A percentile compares a stretch with the other conserved stretches of the same genome.
phyloP scores from a whole-genome alignment of 257 asterid genomes.

The Leonotis leonurus region DNA sequence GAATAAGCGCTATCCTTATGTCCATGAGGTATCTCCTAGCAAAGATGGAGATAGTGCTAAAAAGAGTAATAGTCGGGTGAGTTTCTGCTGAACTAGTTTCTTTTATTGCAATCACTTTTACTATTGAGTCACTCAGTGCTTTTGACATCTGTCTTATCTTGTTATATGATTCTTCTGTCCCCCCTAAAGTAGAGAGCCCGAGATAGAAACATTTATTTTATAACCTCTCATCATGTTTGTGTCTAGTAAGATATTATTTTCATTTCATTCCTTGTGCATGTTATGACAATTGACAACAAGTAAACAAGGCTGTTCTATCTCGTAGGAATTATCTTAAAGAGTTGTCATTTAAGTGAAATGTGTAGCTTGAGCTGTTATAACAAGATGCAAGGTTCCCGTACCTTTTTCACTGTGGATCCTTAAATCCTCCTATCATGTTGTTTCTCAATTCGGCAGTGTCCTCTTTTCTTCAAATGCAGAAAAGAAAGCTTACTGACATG shows the following conservation, averaged over 20 bases:
- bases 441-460: conserved; percentile 1
- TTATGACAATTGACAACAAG: not conserved
- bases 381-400: not conserved
- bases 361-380: conserved; percentile 1
- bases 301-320: conserved; percentile 1
- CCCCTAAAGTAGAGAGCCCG: not conserved
- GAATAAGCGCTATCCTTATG: conserved; percentile 54
- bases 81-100: conserved; percentile 24
- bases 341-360: not conserved
- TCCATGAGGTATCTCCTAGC: conserved; percentile 61
- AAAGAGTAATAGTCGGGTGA: conserved; percentile 70
- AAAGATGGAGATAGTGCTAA: conserved; percentile 60
- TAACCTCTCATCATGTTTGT: not conserved
- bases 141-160: not conserved
- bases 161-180: not conserved
- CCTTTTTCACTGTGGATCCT: not conserved
- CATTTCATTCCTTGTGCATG: conserved; percentile 7
- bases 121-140: conserved; percentile 8
- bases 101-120: conserved; percentile 4
- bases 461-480: conserved; percentile 37
- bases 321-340: not conserved
- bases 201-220: not conserved
- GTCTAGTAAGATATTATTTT: not conserved
- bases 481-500: conserved; percentile 75
- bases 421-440: not conserved